Percentiles rank a stretch among this genome's conserved stretches.
Conservation (phyloP, 306 rosid species). For the Cucurbita ficifolia region DNA sequence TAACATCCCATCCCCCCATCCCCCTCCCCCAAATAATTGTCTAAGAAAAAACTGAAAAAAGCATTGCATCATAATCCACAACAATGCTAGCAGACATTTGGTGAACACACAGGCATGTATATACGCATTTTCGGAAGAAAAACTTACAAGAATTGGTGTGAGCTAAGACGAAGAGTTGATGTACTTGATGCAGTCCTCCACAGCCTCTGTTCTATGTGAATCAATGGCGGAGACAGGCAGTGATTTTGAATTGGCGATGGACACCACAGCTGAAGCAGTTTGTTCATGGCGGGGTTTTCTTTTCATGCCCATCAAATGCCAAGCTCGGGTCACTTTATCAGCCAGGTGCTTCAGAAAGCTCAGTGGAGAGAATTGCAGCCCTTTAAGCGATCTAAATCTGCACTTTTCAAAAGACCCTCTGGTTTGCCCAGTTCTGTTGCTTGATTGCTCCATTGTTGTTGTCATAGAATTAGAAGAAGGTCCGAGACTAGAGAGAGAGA, state of each 20-base stretch:
- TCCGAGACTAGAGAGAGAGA: constrained; percentile 1
- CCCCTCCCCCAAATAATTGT: not conserved
- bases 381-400: constrained; percentile 22
- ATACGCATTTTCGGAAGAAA: not conserved
- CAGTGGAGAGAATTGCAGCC: constrained; percentile 18
- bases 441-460: constrained; percentile 1
- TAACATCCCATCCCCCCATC: not conserved
- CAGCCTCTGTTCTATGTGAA: constrained; percentile 51
- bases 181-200: constrained; percentile 84
- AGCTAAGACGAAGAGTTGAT: constrained; percentile 54
- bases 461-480: constrained; percentile 1
- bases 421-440: constrained; percentile 10
- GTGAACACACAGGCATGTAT: not conserved
- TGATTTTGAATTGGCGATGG: constrained; percentile 18
- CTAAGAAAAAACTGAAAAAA: not conserved
- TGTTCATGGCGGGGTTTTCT: constrained; percentile 15
- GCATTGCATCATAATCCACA: not conserved
- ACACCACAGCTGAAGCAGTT: constrained; percentile 16
- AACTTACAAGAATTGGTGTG: constrained; percentile 13
- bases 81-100: not conserved
- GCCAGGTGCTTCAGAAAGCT: constrained; percentile 47
- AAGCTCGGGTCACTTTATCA: constrained; percentile 29
- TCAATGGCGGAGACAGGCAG: constrained; percentile 26
- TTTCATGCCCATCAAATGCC: constrained; percentile 23
- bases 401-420: constrained; percentile 1